A percentile compares a stretch with the other conserved stretches of the same genome.
phyloP scores from a whole-genome alignment of 306 rosid species.

The Nissolia schottii region DNA sequence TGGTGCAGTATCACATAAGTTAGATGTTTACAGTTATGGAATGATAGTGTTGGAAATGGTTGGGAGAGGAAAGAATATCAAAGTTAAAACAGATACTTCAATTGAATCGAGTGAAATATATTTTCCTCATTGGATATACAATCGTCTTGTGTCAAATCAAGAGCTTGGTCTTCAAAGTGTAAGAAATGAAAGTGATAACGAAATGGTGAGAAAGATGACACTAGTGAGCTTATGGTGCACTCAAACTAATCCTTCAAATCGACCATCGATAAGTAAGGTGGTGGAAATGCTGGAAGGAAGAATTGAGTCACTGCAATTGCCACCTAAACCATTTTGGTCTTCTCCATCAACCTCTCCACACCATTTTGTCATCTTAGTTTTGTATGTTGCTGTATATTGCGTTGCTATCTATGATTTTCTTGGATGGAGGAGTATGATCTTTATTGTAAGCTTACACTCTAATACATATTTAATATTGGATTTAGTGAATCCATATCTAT shows the following conservation, averaged over 20 bases:
- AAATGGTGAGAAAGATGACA: constrained; percentile 30
- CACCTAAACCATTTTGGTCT: constrained; percentile 25
- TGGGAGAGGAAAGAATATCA: constrained; percentile 24
- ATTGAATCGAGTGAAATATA: constrained; percentile 35
- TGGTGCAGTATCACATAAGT: constrained; percentile 36
- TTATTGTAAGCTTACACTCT: too few relatives aligned
- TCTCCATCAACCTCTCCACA: constrained; percentile 6
- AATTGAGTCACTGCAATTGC: background rate
- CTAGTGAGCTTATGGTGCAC: constrained; percentile 36
- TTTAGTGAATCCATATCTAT: too few relatives aligned
- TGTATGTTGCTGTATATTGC: background rate
- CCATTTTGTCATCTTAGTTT: background rate
- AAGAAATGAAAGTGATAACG: constrained; percentile 10
- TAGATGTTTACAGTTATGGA: constrained; percentile 38
- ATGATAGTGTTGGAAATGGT: constrained; percentile 39
- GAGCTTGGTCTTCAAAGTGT: constrained; percentile 17
- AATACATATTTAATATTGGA: too few relatives aligned
- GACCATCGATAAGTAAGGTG: constrained; percentile 30
- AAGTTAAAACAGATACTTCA: background rate
- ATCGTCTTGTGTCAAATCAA: constrained; percentile 14
- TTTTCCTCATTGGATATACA: constrained; percentile 40
- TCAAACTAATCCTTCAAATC: constrained; percentile 18
- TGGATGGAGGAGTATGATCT: too few relatives aligned
- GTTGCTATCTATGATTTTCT: too few relatives aligned
- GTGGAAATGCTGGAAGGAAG: constrained; percentile 32